Base-by-base conservation (phyloP, 805 yeast species). In the Ogataea chonburiensis region DNA sequence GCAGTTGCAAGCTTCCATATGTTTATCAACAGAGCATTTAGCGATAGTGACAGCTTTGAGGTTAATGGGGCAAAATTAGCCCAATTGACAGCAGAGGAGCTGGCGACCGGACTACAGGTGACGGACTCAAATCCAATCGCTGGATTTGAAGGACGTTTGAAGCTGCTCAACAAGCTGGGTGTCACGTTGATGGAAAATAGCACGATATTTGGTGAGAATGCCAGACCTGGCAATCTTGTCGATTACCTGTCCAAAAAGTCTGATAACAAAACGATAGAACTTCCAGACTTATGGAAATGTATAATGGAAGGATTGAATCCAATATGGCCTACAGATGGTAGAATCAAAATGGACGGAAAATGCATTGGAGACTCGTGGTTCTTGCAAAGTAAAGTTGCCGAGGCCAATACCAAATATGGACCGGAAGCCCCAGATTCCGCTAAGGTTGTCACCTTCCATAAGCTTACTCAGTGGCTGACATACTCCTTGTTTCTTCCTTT, bases 291-390 rank as follows among this genome's bases (percentile, higher is more conserved):
- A 5, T 79, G 86, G 86, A 55, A 61, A 29, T 66, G 71, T 6
- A 52, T 79, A 13, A 76, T 77, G 77, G 61, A 60, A n/a, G 78
- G 79, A 1, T 65, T 77, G 28, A 64, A 66, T 3, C 65, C 77
- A 2, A 75, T 79, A 31, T 79, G 85, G 86, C 83, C 84, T 12
- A 68, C 61, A 39, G 66, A 61, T 14, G 79, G 79, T 1, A 64
- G 85, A 39, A 65, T 77, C 11, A 58, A 60, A 28, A 53, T 78
- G 11, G 63, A 71, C 16, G 81, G 78, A 2, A 55, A 63, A 11
- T 60, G 77, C 3, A 60, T 79, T 14, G 85, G 86, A 9, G 86
- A 79, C 56, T 77, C 81, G 5, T 79, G 85, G 85, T 58, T 58
- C 26, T 61, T 71, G 17, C 50, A 66, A 23, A 63, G 65, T 16